phyloP scores from a whole-genome alignment of 108 stramenopile genomes.

The Pseudonitzschia pungens region DNA sequence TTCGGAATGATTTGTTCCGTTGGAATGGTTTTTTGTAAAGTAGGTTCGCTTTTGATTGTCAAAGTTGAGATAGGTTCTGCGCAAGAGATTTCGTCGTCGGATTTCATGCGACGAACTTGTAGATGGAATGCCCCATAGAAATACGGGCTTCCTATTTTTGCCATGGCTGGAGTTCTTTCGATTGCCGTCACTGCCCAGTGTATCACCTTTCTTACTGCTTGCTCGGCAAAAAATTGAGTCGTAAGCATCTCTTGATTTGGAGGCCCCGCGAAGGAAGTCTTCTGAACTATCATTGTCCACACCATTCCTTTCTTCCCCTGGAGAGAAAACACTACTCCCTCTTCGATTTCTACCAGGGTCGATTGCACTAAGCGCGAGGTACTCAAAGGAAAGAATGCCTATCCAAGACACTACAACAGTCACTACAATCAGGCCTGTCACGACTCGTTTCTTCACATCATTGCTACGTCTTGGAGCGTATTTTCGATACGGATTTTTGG shows the following conservation, averaged over 20 bases:
- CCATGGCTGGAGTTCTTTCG: not conserved
- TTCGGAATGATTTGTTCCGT: not conserved
- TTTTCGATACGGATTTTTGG: not conserved
- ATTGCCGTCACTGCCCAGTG: not conserved
- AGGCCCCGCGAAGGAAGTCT: not conserved
- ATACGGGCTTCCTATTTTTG: conserved; percentile 1
- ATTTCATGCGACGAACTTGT: conserved; percentile 4
- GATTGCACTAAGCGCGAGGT: not conserved
- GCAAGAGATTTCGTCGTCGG: conserved; percentile 16
- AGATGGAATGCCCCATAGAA: conserved; percentile 21
- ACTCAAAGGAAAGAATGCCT: not conserved
- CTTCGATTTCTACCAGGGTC: not conserved
- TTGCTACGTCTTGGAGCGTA: not conserved
- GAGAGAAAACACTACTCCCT: not conserved
- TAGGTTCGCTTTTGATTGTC: conserved; percentile 1
- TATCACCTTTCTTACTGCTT: not conserved
- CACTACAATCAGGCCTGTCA: not conserved
- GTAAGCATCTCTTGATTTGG: not conserved
- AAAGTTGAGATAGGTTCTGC: conserved; percentile 23
- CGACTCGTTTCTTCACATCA: not conserved
- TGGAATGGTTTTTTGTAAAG: not conserved
- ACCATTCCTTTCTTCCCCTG: not conserved
- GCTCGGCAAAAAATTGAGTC: conserved; percentile 3
- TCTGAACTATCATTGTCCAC: not conserved
- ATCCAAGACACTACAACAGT: not conserved